Evolutionary conservation across 768 basidiomycete genomes (phyloP), one percentile per base, ranked within the genome.

Genomic region (Tricholoma matsutake): DNA sequence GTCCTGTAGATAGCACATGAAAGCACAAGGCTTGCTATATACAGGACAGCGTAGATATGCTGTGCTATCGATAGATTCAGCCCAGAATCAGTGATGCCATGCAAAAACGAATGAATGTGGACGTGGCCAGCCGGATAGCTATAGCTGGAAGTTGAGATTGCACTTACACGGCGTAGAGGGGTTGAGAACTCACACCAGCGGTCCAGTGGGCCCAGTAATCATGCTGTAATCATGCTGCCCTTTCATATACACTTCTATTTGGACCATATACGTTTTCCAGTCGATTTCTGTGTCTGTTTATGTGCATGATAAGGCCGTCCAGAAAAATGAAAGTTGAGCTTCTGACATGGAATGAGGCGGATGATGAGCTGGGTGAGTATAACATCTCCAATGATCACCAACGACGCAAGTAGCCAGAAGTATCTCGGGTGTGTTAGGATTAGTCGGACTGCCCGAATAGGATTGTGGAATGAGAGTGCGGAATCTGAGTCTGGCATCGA

Each of bases 41-140:
- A 98, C 14, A 98, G 75, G 0, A 67, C 73, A 3, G 82, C 88
- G 67, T 95, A 98, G 51, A 95, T 80, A 56, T 88, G 84, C 73
- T 98, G 95, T 0, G 88, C 89, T 2, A 82, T 71, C 29, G 70
- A 72, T 54, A 95, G 74, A 66, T 89, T 79, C 57, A 66, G 76
- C 6, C 90, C 92, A 3, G 76, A 73, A 56, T 85, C 72, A 8
- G 91, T 90, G 43, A 94, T 69, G 25, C 67, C 66, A 69, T 91
- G 83, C 1, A 99, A 78, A 28, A 86, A 60, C 4, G 84, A 80
- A 73, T 96, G 95, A 62, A 96, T 86, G 66, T 87, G 84, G 60
- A 98, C 79, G 71, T 97, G 95, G 4, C 96, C 92, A 13, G 95
- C 96, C 2, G 97, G 97, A 74, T 99, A 99, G 39, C 96, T 98